These are phyloP conservation scores for Laetiporus sulphureus DNA, from an alignment of 1,284 basidiomycete genomes.

Conservation along the genomic window DNA sequence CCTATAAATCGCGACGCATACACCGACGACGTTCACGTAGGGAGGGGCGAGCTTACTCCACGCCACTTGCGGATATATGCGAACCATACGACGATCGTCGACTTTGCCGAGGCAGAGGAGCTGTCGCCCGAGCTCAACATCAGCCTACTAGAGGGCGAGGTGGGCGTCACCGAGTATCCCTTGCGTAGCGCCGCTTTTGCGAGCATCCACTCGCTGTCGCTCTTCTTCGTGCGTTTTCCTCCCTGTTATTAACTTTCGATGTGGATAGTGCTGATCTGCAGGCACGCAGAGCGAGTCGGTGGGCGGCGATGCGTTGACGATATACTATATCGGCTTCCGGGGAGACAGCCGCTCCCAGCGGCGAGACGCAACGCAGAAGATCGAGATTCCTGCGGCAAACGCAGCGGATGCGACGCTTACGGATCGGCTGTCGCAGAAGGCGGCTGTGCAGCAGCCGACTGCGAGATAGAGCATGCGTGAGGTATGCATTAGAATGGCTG, in stretches of 20 bases:
- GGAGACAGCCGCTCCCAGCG: conserved; percentile 56
- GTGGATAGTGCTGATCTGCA: too few species aligned
- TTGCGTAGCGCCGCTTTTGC: conserved; percentile 68
- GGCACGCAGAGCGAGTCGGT: conserved; percentile 47
- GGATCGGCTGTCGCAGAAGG: conserved; percentile 53
- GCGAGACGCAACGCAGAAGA: conserved; percentile 52
- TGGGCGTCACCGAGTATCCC: conserved; percentile 67
- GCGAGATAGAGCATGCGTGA: conserved; percentile 22
- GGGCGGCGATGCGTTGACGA: conserved; percentile 52
- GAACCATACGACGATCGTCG: conserved; percentile 66
- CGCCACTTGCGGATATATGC: conserved; percentile 62
- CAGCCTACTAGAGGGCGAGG: conserved; percentile 61
- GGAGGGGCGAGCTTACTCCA: conserved; percentile 65
- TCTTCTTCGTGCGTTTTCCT: conserved; percentile 58
- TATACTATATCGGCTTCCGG: conserved; percentile 79
- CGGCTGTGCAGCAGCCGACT: conserved; percentile 46
- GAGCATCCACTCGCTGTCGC: conserved; percentile 62
- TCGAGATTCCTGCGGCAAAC: conserved; percentile 67
- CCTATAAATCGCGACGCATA: conserved; percentile 8
- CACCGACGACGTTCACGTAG: conserved; percentile 34
- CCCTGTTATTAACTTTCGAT: too few species aligned
- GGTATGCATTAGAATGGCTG: too few species aligned
- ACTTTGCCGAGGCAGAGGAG: conserved; percentile 65
- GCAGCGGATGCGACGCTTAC: conserved; percentile 60
- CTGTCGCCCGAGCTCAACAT: conserved; percentile 66